A percentile compares a stretch with the other conserved stretches of the same genome.
Evolutionary conservation across 1,139 yeast genomes (phyloP).

Genomic region (Suhomyces panamericanus): DNA sequence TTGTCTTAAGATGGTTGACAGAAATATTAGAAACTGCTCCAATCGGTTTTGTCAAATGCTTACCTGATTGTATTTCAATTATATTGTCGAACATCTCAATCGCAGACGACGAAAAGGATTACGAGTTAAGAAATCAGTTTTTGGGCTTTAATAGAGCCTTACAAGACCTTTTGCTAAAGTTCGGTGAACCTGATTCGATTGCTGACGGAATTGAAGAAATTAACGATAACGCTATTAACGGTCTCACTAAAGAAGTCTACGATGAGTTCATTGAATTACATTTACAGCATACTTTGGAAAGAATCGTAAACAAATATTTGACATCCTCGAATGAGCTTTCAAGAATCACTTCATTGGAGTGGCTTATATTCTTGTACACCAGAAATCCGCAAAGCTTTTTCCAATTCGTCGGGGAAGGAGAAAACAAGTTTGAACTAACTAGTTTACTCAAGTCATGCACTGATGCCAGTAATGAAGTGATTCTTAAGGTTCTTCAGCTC

Average conservation of each 20-base stretch:
- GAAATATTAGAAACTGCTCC: conserved; percentile 77
- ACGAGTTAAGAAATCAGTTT: conserved; percentile 40
- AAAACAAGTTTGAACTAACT: conserved; percentile 54
- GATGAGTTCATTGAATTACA: conserved; percentile 45
- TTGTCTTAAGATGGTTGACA: conserved; percentile 81
- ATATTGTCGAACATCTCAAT: conserved; percentile 40
- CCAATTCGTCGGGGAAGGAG: conserved; percentile 38
- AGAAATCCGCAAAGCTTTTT: conserved; percentile 65
- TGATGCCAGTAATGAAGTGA: conserved; percentile 84
- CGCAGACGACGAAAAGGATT: conserved; percentile 41
- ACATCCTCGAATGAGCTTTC: conserved; percentile 66
- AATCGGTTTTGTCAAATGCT: conserved; percentile 64
- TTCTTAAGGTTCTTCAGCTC: conserved; percentile 72
- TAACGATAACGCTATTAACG: conserved; percentile 23
- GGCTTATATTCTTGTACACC: conserved; percentile 83
- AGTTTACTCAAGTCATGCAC: conserved; percentile 78
- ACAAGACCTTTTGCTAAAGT: conserved; percentile 34
- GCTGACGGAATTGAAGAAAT: conserved; percentile 10
- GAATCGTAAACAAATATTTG: conserved; percentile 40
- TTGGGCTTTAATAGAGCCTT: conserved; percentile 38
- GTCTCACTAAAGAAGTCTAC: conserved; percentile 40
- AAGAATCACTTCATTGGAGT: conserved; percentile 81
- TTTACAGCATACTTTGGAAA: conserved; percentile 35
- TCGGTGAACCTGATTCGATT: conserved; percentile 22
- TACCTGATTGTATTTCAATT: conserved; percentile 45